Evolutionary conservation across 2,329 filamentous ascomycete species (phyloP).

Genomic region (Fusarium irregulare): DNA sequence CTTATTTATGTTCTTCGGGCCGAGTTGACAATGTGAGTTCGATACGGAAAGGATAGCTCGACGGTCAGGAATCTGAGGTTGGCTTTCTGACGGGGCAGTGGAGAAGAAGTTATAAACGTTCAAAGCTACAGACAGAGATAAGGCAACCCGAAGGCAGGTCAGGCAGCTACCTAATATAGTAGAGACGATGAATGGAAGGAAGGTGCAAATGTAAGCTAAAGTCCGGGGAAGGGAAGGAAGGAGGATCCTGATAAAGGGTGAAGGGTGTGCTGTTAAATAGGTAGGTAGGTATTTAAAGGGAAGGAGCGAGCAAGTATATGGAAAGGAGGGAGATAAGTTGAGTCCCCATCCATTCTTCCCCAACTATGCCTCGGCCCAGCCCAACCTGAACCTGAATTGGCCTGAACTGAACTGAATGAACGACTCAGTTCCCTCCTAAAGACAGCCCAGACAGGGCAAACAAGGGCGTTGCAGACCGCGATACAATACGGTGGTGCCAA

Average conservation of each 20-base stretch:
- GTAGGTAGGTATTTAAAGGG: slow-evolving; percentile 33
- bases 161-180: not conserved
- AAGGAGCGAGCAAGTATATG: slow-evolving; percentile 13
- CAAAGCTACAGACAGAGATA: not conserved
- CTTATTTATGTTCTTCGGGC: slow-evolving; percentile 8
- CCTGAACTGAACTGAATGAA: not conserved
- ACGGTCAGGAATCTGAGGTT: not conserved
- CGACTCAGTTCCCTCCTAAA: slow-evolving; percentile 22
- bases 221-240: slow-evolving; percentile 31
- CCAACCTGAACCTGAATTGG: slow-evolving; percentile 17
- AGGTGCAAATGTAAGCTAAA: slow-evolving; percentile 2
- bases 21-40: slow-evolving; percentile 9
- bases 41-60: not conserved
- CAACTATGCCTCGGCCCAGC: slow-evolving; percentile 22
- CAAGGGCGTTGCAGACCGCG: slow-evolving; percentile 24
- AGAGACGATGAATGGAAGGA: slow-evolving; percentile 10
- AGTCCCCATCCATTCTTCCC: slow-evolving; percentile 10
- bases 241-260: slow-evolving; percentile 27
- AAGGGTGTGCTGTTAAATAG: slow-evolving; percentile 9
- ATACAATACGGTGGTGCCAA: slow-evolving; percentile 25
- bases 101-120: not conserved
- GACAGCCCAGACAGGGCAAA: slow-evolving; percentile 37
- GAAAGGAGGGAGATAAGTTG: slow-evolving; percentile 32
- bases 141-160: not conserved
- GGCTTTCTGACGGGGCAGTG: not conserved